A percentile compares a stretch with the other conserved stretches of the same genome.
These are phyloP conservation scores for Penicillium janthinellum DNA, from an alignment of 2,329 filamentous ascomycete genomes.

Conservation along the genomic window DNA sequence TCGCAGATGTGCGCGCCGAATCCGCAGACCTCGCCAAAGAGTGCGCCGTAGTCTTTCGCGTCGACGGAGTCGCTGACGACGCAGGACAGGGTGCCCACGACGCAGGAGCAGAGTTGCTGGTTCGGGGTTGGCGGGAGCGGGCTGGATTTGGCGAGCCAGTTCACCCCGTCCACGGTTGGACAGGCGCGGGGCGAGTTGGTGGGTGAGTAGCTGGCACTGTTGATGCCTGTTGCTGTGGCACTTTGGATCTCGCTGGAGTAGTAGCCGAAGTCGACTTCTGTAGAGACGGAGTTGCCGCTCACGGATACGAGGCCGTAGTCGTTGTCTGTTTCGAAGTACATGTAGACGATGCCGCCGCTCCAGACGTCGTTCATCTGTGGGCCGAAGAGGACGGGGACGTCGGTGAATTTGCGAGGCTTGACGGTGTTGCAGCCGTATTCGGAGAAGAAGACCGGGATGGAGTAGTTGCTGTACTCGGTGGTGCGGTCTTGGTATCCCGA, in stretches of 20 bases:
- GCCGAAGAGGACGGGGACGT: constrained; percentile 80
- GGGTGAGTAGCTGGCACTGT: constrained; percentile 67
- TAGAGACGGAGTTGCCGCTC: constrained; percentile 62
- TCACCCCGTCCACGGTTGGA: constrained; percentile 62
- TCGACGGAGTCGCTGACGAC: constrained; percentile 62
- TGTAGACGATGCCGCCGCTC: constrained; percentile 97
- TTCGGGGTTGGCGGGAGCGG: constrained; percentile 82
- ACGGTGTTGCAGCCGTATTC: constrained; percentile 93
- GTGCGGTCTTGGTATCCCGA: constrained; percentile 85
- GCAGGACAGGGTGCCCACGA: constrained; percentile 74
- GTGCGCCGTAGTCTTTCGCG: constrained; percentile 60
- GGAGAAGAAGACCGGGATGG: constrained; percentile 95
- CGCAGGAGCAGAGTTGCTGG: constrained; percentile 78
- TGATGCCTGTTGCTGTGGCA: constrained; percentile 66
- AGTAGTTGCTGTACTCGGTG: constrained; percentile 83
- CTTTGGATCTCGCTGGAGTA: constrained; percentile 71
- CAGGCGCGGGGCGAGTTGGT: constrained; percentile 71
- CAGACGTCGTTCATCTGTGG: constrained; percentile 81
- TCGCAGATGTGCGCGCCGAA: constrained; percentile 14
- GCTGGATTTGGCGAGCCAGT: constrained; percentile 67
- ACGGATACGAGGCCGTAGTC: constrained; percentile 73
- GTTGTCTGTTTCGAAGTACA: constrained; percentile 93
- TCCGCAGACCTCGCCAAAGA: constrained; percentile 63
- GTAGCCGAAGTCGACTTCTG: constrained; percentile 72
- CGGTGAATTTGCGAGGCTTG: constrained; percentile 76